phyloP scores from a whole-genome alignment of 257 asterid genomes.

The Nicotiana noctiflora region DNA sequence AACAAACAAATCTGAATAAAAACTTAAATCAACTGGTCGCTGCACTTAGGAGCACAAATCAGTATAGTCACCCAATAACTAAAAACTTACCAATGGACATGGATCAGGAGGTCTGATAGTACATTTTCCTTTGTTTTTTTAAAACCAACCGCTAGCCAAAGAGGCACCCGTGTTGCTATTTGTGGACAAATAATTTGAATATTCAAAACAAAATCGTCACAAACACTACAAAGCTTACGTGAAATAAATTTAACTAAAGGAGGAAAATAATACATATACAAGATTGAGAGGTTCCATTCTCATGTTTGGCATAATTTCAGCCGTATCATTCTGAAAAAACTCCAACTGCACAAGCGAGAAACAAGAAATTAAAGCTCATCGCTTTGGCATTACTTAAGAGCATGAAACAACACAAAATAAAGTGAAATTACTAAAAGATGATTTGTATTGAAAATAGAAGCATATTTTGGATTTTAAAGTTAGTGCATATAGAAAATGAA shows the following conservation, averaged over 20 bases:
- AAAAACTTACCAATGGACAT: conserved; percentile 71
- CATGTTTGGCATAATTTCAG: too few relatives aligned
- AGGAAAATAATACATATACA: conserved; percentile 41
- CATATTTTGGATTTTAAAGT: too few relatives aligned
- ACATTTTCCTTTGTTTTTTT: conserved; percentile 89
- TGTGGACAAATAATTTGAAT: conserved; percentile 38
- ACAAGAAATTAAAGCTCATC: not conserved
- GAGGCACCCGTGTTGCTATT: conserved; percentile 65
- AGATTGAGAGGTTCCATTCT: conserved; percentile 73
- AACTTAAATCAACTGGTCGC: not conserved
- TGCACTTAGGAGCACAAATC: not conserved
- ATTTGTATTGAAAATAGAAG: too few relatives aligned
- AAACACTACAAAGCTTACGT: not conserved
- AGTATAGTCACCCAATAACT: not conserved
- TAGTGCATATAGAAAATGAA: too few relatives aligned
- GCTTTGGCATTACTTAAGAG: not conserved
- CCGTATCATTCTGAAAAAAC: conserved; percentile 29
- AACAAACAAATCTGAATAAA: not conserved
- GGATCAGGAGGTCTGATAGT: conserved; percentile 77
- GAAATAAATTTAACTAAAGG: not conserved
- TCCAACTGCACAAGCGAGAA: conserved; percentile 50
- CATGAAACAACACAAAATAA: not conserved
- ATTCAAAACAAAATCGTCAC: not conserved
- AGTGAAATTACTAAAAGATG: not conserved
- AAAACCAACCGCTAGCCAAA: conserved; percentile 85